These are phyloP conservation scores for Eimeria sp. DNA, from an alignment of 169 alveolate genomes.

Conservation along the genomic window DNA sequence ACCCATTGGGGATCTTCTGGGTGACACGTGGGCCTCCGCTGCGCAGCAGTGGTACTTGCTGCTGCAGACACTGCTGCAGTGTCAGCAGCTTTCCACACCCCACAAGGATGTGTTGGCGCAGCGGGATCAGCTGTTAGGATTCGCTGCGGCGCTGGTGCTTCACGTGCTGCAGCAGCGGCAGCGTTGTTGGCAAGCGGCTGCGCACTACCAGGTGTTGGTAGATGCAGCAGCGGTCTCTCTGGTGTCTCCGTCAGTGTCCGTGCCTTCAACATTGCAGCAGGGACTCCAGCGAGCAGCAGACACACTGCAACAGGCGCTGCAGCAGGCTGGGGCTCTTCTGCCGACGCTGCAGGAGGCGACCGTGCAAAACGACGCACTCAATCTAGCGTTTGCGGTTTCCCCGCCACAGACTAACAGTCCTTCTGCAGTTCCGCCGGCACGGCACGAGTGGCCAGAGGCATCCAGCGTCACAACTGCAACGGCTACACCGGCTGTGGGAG, in stretches of 20 bases:
- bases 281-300: slow-evolving; percentile 50
- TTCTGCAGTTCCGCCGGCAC: not conserved
- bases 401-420: not conserved
- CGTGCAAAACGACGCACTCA: slow-evolving; percentile 54
- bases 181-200: slow-evolving; percentile 81
- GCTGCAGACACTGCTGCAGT: slow-evolving; percentile 76
- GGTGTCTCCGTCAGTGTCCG: slow-evolving; percentile 38
- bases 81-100: slow-evolving; percentile 27
- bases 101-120: slow-evolving; percentile 71
- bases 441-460: not conserved
- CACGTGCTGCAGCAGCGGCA: slow-evolving; percentile 79
- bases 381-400: not conserved
- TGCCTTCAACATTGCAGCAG: slow-evolving; percentile 10
- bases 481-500: not conserved
- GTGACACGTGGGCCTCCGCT: slow-evolving; percentile 73
- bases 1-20: slow-evolving; percentile 46
- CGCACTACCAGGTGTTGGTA: slow-evolving; percentile 32
- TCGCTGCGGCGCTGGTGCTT: slow-evolving; percentile 72
- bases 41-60: slow-evolving; percentile 79
- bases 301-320: slow-evolving; percentile 55
- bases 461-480: not conserved
- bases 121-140: slow-evolving; percentile 56
- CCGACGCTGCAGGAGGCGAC: slow-evolving; percentile 56
- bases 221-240: slow-evolving; percentile 46
- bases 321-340: slow-evolving; percentile 51